Base-by-base conservation (phyloP, 345 rosid genomes). In the Hibiscus mutabilis region DNA sequence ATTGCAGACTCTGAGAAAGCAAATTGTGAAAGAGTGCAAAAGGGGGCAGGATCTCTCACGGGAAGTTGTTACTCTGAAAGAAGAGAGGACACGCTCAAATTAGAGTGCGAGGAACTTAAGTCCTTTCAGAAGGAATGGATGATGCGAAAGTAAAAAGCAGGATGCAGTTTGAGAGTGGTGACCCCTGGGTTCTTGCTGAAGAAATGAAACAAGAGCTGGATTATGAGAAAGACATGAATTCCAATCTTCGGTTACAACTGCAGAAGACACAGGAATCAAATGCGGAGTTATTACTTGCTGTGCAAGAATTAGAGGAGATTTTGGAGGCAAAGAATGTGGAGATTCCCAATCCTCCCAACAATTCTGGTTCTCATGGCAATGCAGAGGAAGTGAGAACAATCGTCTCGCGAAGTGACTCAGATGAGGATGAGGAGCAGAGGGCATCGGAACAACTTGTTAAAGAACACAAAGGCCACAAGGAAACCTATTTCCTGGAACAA, bases 251-350 rank as follows among this genome's bases (percentile, higher is more conserved):
- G 78, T 62, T 83, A 79, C 99, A 95, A 77, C 86, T 92, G 42
- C 89, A 86, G 83, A 95, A 95, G 82, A 91, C 91, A 2, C 96
- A 83, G 73, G 97, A 95, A 70, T 87, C 98, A 22, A 95, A 95
- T 74, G 74, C 90, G 0, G 97, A 95, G 87, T 75, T 95, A 85
- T 85, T 95, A 68, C 90, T 95, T 73, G 97, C 91, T 70, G 88
- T 95, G 35, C 91, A 85, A 80, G 96, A 95, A 73, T 84, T 92
- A 1, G 94, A 95, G 69, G 88, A 79, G 67, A 84, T 91, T 88
- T 79, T 92, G 71, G 96, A 87, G 78, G 81, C 81, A 69, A 92
- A 75, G 73, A 83, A 77, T 57, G 75, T 56, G 29, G 86, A 86
- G 70, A 67, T 44, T 24, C 64, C 79, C 16, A 62, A 77, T 70